phyloP scores from a whole-genome alignment of 805 yeast genomes.

The Cyberlindnera mycetangii region DNA sequence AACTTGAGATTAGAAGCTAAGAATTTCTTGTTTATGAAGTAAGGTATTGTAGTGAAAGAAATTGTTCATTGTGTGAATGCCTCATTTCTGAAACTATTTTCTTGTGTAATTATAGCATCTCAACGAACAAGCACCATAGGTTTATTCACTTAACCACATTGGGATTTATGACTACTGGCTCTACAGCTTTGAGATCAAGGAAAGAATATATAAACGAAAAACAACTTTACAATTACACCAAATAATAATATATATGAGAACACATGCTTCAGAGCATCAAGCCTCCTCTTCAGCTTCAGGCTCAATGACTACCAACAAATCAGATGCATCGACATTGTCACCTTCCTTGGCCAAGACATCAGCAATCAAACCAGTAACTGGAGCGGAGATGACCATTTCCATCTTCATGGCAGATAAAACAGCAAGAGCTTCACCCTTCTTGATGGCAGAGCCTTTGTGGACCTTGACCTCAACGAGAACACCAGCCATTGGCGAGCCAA shows the following conservation, averaged over 20 bases:
- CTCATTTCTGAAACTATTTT: too few species aligned
- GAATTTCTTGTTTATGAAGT: too few species aligned
- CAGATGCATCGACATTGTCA: slow-evolving; percentile 94
- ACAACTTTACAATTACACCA: background rate
- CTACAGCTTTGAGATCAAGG: too few species aligned
- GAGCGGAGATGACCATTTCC: slow-evolving; percentile 98
- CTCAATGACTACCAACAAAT: slow-evolving; percentile 65
- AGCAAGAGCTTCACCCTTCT: slow-evolving; percentile 94
- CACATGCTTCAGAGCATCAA: too few species aligned
- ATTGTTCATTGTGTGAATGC: too few species aligned
- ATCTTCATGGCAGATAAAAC: slow-evolving; percentile 97
- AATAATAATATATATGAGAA: too few species aligned
- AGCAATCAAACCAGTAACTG: slow-evolving; percentile 79
- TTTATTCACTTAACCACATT: too few species aligned
- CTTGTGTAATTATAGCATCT: too few species aligned
- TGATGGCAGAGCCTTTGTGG: slow-evolving; percentile 81
- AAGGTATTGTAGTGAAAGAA: too few species aligned
- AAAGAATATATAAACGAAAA: background rate
- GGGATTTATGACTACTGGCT: too few species aligned
- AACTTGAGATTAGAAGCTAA: too few species aligned
- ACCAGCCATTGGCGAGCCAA: slow-evolving; percentile 99
- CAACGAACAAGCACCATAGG: too few species aligned
- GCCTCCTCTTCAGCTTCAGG: slow-evolving; percentile 19
- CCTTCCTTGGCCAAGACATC: slow-evolving; percentile 81
- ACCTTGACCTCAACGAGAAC: slow-evolving; percentile 93